Evolutionary conservation across 1,139 yeast genomes (phyloP).

Genomic region (Petasospora fabianii): DNA sequence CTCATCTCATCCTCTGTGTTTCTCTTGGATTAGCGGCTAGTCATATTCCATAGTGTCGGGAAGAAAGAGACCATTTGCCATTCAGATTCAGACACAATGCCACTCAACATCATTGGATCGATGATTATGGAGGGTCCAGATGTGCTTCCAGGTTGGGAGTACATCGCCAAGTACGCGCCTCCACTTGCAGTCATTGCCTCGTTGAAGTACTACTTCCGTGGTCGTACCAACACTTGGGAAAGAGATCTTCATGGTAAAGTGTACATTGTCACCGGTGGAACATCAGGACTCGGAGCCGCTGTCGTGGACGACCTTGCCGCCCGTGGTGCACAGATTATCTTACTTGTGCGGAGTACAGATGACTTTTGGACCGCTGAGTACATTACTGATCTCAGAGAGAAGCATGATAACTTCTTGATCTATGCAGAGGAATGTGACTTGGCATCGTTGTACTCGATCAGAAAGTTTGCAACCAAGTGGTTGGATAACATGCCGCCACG

Average conservation of each 20-base stretch:
- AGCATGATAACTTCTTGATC: conserved; percentile 65
- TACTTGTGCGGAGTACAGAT: conserved; percentile 59
- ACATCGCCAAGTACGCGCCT: conserved; percentile 54
- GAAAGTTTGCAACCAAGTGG: conserved; percentile 94
- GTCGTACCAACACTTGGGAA: conserved; percentile 83
- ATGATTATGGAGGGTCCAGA: conserved; percentile 69
- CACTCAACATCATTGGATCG: conserved; percentile 69
- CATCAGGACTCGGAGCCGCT: conserved; percentile 84
- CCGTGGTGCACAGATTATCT: conserved; percentile 81
- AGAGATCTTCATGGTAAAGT: conserved; percentile 91
- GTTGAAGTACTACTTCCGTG: conserved; percentile 70
- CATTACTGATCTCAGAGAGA: conserved; percentile 69
- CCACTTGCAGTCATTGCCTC: conserved; percentile 42
- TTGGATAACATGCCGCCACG: conserved; percentile 88
- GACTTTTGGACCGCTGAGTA: conserved; percentile 81
- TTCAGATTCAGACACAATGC: too few species aligned
- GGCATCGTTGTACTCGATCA: conserved; percentile 66
- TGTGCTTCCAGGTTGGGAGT: conserved; percentile 67
- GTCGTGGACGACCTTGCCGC: conserved; percentile 70
- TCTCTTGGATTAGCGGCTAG: too few species aligned
- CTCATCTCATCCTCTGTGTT: too few species aligned
- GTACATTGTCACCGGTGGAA: conserved; percentile 80
- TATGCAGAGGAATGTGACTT: conserved; percentile 90
- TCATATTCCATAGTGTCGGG: too few species aligned
- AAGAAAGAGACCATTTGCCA: too few species aligned